Conservation (phyloP, 2,329 filamentous ascomycete genomes). For the Penicillium nordicum region DNA sequence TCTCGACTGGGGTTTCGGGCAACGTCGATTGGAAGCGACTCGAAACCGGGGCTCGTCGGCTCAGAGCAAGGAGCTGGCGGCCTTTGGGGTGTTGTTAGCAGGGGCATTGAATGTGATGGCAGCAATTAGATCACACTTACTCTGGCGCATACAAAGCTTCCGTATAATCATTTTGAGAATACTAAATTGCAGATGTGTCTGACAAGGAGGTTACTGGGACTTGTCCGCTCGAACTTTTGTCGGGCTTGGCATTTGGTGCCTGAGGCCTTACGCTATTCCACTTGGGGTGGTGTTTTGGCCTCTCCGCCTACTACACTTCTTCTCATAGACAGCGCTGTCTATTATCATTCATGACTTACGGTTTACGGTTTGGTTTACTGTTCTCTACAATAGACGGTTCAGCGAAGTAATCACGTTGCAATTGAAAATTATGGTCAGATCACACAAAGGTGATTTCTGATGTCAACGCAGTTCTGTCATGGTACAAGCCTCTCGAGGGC, state of each 20-base stretch:
- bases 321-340: neutral
- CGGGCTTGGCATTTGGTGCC: conserved; percentile 33
- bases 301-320: neutral
- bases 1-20: conserved; percentile 25
- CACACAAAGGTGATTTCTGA: conserved; percentile 6
- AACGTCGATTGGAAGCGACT: conserved; percentile 35
- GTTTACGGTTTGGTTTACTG: neutral
- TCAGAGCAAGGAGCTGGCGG: conserved; percentile 37
- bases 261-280: conserved; percentile 21
- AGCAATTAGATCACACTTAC: conserved; percentile 27
- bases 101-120: neutral
- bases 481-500: conserved; percentile 7
- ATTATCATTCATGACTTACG: neutral
- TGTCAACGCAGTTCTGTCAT: conserved; percentile 18
- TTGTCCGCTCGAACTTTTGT: conserved; percentile 37
- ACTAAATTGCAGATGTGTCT: conserved; percentile 17
- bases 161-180: conserved; percentile 42
- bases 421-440: conserved; percentile 11
- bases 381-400: neutral
- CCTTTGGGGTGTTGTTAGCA: conserved; percentile 26
- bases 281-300: conserved; percentile 9
- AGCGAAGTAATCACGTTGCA: conserved; percentile 6
- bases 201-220: conserved; percentile 13
- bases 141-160: conserved; percentile 39
- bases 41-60: conserved; percentile 31